Percentiles rank a stretch among this genome's conserved stretches.
These are phyloP conservation scores for Cladobotryum mycophilum DNA, from an alignment of 2,329 filamentous ascomycete species.

Conservation along the genomic window DNA sequence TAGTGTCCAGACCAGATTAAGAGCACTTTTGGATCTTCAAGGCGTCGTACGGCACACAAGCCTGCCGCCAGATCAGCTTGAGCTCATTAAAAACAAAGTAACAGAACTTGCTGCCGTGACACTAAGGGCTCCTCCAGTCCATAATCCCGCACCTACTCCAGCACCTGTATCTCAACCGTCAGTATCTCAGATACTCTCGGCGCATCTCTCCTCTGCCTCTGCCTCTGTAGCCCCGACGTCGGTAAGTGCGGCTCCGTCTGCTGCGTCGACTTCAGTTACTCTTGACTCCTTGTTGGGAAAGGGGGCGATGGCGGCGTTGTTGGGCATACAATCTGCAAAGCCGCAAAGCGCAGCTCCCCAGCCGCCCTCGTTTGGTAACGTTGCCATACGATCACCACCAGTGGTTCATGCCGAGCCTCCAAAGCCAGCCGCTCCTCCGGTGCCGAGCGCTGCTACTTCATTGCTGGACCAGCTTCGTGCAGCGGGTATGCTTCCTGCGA, in stretches of 20 bases:
- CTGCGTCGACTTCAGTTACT: conserved; percentile 33
- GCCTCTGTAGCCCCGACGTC: conserved; percentile 27
- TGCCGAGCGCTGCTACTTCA: conserved; percentile 19
- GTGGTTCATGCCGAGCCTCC: conserved; percentile 34
- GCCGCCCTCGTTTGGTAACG: conserved; percentile 25
- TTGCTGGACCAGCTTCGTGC: conserved; percentile 62
- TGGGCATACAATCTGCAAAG: conserved; percentile 48
- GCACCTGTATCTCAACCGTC: conserved; percentile 20
- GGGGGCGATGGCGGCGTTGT: conserved; percentile 52
- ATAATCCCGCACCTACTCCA: conserved; percentile 35
- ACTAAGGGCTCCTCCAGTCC: conserved; percentile 44
- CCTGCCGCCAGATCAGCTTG: conserved; percentile 73
- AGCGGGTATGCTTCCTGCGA: conserved; percentile 56
- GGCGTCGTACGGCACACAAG: conserved; percentile 65
- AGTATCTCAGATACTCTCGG: conserved; percentile 23
- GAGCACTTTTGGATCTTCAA: conserved; percentile 81
- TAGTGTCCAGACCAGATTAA: conserved; percentile 70
- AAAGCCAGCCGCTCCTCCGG: conserved; percentile 6
- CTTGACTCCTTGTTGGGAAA: conserved; percentile 54
- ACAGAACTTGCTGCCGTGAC: conserved; percentile 63
- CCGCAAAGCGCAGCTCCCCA: conserved; percentile 33
- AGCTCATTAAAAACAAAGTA: conserved; percentile 79
- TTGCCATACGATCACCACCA: conserved; percentile 45
- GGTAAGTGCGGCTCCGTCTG: conserved; percentile 26
- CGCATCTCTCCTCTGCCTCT: conserved; percentile 23